Conservation (phyloP, 768 basidiomycete species). For the Pholiota molesta region DNA sequence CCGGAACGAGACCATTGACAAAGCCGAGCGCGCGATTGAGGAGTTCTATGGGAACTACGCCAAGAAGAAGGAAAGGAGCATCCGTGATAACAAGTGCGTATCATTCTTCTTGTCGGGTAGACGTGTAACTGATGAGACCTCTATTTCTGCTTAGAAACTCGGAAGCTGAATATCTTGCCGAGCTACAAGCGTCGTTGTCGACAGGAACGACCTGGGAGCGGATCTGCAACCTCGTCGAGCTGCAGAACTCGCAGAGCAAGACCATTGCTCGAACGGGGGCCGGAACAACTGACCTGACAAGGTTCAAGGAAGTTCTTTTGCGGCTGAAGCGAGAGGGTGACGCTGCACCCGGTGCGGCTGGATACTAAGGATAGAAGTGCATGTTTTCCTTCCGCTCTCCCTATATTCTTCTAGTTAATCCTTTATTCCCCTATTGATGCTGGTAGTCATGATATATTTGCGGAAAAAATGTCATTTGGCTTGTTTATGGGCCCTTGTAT, state of each 20-base stretch:
- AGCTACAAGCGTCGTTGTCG: slow-evolving; percentile 76
- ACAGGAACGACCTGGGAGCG: slow-evolving; percentile 96
- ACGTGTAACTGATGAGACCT: background rate
- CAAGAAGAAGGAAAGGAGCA: slow-evolving; percentile 85
- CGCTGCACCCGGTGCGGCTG: slow-evolving; percentile 88
- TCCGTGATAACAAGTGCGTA: slow-evolving; percentile 90
- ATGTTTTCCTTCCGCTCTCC: background rate
- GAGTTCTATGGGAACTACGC: slow-evolving; percentile 90
- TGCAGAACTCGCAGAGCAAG: slow-evolving; percentile 98
- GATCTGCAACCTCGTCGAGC: slow-evolving; percentile 81
- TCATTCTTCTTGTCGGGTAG: background rate
- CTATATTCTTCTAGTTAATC: background rate
- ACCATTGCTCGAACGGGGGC: slow-evolving; percentile 86
- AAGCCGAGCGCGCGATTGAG: slow-evolving; percentile 86
- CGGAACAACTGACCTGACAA: slow-evolving; percentile 84
- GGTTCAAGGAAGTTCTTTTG: slow-evolving; percentile 93
- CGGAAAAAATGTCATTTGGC: background rate
- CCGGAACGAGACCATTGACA: slow-evolving; percentile 80
- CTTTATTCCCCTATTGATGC: slow-evolving; percentile 3
- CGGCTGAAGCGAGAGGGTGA: slow-evolving; percentile 89
- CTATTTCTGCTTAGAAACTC: slow-evolving; percentile 61
- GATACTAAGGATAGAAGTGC: slow-evolving; percentile 59
- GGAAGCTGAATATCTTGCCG: slow-evolving; percentile 78
- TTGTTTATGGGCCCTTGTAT: background rate
- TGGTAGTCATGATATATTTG: slow-evolving; percentile 3